Conservation (phyloP, 257 asterid genomes). For the Nicotiana knightiana region DNA sequence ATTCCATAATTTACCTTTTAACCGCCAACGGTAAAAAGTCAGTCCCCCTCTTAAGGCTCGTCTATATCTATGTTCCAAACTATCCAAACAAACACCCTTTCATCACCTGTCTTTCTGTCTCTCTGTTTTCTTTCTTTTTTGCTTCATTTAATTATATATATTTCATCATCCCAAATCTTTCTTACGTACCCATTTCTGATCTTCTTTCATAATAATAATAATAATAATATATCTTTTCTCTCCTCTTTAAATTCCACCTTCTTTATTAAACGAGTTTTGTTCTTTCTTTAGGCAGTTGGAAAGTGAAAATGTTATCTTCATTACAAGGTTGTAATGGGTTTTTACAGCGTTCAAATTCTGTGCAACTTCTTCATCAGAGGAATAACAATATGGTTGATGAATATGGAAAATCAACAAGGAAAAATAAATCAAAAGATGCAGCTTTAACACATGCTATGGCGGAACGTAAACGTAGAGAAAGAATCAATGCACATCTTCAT, state of each 20-base stretch:
- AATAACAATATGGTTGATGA: neutral
- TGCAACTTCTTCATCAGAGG: neutral
- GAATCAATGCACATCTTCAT: slow-evolving; percentile 29
- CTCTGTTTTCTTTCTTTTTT: neutral
- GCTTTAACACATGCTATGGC: slow-evolving; percentile 31
- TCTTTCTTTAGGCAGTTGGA: neutral
- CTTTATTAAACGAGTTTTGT: neutral
- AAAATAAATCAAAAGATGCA: slow-evolving; percentile 25
- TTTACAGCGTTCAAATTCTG: neutral
- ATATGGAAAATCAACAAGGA: neutral
- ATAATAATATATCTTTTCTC: neutral
- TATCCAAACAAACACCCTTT: neutral
- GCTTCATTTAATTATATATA: neutral
- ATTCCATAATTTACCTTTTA: slow-evolving; percentile 12
- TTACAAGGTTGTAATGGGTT: slow-evolving; percentile 5
- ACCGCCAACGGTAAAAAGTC: slow-evolving; percentile 9
- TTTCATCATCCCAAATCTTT: neutral
- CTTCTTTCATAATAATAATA: neutral
- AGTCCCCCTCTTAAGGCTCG: slow-evolving; percentile 4
- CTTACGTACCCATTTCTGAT: slow-evolving; percentile 4
- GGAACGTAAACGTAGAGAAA: slow-evolving; percentile 27
- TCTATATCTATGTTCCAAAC: slow-evolving; percentile 9
- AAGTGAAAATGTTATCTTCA: neutral
- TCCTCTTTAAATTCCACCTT: neutral
- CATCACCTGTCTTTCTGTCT: neutral